phyloP scores from a whole-genome alignment of 1,139 yeast species.

The Arxiozyma slooffiae region DNA sequence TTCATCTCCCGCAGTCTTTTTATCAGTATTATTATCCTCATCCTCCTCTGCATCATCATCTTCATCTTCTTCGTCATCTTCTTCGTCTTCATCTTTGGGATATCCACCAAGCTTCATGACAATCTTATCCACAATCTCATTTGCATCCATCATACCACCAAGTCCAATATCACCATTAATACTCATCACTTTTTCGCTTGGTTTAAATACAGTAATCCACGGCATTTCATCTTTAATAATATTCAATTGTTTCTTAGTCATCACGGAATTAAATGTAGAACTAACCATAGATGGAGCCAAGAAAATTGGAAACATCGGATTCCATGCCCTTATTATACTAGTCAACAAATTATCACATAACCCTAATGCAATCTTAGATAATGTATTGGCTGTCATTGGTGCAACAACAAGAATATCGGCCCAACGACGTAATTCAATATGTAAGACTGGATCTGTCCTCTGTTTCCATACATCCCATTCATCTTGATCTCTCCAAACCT shows the following conservation, averaged over 20 bases:
- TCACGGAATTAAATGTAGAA: constrained; percentile 88
- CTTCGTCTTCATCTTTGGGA: constrained; percentile 75
- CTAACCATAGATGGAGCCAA: constrained; percentile 98
- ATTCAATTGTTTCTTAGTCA: constrained; percentile 72
- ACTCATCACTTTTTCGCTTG: constrained; percentile 89
- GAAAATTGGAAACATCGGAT: constrained; percentile 73
- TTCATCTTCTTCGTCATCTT: constrained; percentile 53
- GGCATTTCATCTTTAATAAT: constrained; percentile 53
- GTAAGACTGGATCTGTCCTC: constrained; percentile 84
- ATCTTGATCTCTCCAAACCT: constrained; percentile 81
- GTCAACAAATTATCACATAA: constrained; percentile 82
- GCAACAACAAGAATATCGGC: constrained; percentile 88
- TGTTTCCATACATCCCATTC: constrained; percentile 86
- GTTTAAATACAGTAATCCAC: constrained; percentile 76
- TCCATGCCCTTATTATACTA: constrained; percentile 84
- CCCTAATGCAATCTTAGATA: constrained; percentile 86
- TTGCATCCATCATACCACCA: constrained; percentile 95
- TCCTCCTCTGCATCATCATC: constrained; percentile 38
- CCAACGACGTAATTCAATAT: constrained; percentile 90
- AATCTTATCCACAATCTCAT: constrained; percentile 78
- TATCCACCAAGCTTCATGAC: constrained; percentile 81
- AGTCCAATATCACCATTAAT: constrained; percentile 87
- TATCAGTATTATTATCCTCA: constrained; percentile 21
- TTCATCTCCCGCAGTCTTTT: constrained; percentile 27
- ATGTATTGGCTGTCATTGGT: constrained; percentile 86